Evolutionary conservation across 208 protist species (phyloP).

Genomic region (Herpetomonas samuelpessoai): DNA sequence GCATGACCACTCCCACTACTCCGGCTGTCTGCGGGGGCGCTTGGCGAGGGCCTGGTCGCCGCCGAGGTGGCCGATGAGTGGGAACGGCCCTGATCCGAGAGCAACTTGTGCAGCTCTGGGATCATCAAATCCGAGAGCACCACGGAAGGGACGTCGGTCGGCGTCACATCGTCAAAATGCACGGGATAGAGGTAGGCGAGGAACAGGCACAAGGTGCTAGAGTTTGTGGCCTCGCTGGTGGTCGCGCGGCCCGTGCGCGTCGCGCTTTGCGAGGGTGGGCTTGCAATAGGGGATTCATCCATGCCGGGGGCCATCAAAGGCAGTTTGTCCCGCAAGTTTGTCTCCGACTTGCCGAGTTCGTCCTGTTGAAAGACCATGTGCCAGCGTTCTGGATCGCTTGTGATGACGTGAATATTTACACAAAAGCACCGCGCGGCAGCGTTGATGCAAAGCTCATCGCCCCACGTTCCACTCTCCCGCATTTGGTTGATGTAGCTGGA

Average conservation of each 20-base stretch:
- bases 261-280: not conserved
- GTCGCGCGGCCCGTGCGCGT: not conserved
- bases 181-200: conserved; percentile 70
- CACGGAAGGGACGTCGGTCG: conserved; percentile 20
- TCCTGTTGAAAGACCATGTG: conserved; percentile 80
- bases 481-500: conserved; percentile 52
- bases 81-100: conserved; percentile 11
- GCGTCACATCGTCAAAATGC: conserved; percentile 81
- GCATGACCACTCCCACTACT: too few relatives aligned
- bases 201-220: conserved; percentile 48
- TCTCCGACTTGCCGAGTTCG: conserved; percentile 35
- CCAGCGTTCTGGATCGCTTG: conserved; percentile 64
- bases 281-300: not conserved
- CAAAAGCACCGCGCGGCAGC: conserved; percentile 79
- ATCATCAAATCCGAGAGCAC: conserved; percentile 42
- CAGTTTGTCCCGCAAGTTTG: conserved; percentile 6
- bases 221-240: not conserved
- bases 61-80: not conserved
- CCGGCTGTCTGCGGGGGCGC: not conserved
- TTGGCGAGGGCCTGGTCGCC: not conserved
- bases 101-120: conserved; percentile 33
- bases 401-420: conserved; percentile 87
- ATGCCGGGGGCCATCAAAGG: not conserved
- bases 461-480: conserved; percentile 61
- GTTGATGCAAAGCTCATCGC: conserved; percentile 84